A percentile compares a stretch with the other conserved stretches of the same genome.
Conservation (phyloP, 208 protist species). For the Leishmania major region DNA sequence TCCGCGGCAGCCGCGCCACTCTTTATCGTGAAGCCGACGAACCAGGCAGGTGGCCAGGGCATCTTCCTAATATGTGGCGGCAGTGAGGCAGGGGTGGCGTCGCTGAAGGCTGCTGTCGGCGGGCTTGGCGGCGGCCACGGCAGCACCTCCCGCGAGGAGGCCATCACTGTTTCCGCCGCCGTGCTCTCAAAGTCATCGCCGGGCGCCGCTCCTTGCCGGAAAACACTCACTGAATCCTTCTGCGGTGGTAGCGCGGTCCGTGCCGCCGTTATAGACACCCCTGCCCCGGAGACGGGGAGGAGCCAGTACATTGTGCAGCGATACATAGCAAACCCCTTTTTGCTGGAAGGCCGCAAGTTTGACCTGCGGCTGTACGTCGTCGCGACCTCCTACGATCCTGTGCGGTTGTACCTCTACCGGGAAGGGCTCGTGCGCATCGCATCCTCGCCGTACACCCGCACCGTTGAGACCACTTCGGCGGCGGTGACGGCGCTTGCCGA, state of each 20-base stretch:
- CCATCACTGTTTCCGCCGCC: neutral
- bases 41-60: constrained; percentile 61
- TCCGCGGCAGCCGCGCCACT: constrained; percentile 21
- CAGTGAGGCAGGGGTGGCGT: constrained; percentile 1
- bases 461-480: neutral
- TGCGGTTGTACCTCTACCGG: constrained; percentile 82
- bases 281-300: neutral
- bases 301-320: constrained; percentile 64
- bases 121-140: neutral
- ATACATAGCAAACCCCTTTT: constrained; percentile 77
- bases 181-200: neutral
- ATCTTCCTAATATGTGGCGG: constrained; percentile 60
- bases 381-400: constrained; percentile 84
- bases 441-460: constrained; percentile 57
- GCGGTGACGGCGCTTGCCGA: constrained; percentile 15
- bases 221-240: neutral
- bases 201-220: neutral
- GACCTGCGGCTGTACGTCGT: constrained; percentile 93
- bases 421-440: constrained; percentile 92
- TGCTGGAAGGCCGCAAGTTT: constrained; percentile 92
- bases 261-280: neutral
- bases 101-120: constrained; percentile 15
- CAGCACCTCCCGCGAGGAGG: neutral
- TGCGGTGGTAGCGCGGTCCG: neutral
- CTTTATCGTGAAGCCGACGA: constrained; percentile 85